phyloP scores from a whole-genome alignment of 2,329 filamentous ascomycete genomes.

The Fusarium aywerte region DNA sequence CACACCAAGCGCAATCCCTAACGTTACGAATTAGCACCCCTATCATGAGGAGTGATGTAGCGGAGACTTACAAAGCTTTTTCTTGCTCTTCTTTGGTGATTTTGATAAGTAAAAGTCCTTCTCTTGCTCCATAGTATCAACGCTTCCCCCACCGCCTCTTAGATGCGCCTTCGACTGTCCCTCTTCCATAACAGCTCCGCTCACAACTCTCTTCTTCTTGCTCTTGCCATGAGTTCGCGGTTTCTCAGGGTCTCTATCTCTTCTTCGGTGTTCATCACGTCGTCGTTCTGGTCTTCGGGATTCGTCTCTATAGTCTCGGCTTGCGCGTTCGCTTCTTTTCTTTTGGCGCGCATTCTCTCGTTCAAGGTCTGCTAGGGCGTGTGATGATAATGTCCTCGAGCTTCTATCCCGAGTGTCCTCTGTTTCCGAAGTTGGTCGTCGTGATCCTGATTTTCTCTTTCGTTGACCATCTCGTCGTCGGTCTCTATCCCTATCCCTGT shows the following conservation, averaged over 20 bases:
- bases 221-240: constrained; percentile 53
- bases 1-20: constrained; percentile 67
- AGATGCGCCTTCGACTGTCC: constrained; percentile 59
- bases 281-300: constrained; percentile 49
- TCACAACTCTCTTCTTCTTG: constrained; percentile 72
- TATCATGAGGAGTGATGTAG: not conserved
- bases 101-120: constrained; percentile 59
- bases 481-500: constrained; percentile 41
- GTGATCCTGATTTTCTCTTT: constrained; percentile 50
- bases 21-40: constrained; percentile 27
- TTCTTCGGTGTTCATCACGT: constrained; percentile 39
- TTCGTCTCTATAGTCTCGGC: constrained; percentile 33
- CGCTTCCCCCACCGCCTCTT: constrained; percentile 56
- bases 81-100: constrained; percentile 62
- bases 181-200: constrained; percentile 76
- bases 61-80: constrained; percentile 67
- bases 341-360: constrained; percentile 66
- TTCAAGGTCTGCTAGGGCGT: constrained; percentile 74
- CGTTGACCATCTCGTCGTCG: constrained; percentile 50
- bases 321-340: constrained; percentile 41
- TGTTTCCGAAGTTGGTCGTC: constrained; percentile 48
- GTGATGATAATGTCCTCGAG: constrained; percentile 55
- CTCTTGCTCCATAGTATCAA: constrained; percentile 59
- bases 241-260: constrained; percentile 40
- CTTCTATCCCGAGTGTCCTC: constrained; percentile 50